These are phyloP conservation scores for Colletotrichum spaethianum DNA, from an alignment of 2,329 filamentous ascomycete species.

Conservation along the genomic window DNA sequence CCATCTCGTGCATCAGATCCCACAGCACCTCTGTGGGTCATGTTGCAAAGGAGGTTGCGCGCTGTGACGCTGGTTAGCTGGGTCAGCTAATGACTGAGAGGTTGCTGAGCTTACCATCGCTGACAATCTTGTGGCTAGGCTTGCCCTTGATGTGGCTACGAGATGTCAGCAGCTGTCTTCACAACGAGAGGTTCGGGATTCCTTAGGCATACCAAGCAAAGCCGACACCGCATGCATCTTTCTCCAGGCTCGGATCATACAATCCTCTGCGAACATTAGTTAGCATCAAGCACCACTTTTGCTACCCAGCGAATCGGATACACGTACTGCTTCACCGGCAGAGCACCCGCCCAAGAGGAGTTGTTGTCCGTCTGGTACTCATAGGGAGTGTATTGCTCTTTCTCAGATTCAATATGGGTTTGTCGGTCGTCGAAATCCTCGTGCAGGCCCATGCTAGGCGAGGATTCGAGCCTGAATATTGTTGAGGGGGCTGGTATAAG, in stretches of 20 bases:
- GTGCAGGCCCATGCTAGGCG: slow-evolving; percentile 79
- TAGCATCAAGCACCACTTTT: slow-evolving; percentile 18
- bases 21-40: slow-evolving; percentile 99
- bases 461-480: slow-evolving; percentile 50
- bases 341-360: slow-evolving; percentile 89
- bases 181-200: neutral
- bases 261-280: slow-evolving; percentile 72
- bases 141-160: slow-evolving; percentile 95
- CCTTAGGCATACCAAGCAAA: slow-evolving; percentile 87
- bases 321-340: slow-evolving; percentile 91
- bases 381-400: slow-evolving; percentile 78
- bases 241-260: slow-evolving; percentile 95
- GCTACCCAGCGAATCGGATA: neutral
- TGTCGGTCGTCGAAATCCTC: slow-evolving; percentile 79
- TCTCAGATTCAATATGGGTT: slow-evolving; percentile 72
- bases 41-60: slow-evolving; percentile 96
- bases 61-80: slow-evolving; percentile 64
- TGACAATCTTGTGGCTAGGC: slow-evolving; percentile 97
- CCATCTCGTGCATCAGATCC: slow-evolving; percentile 98
- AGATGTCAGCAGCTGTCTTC: slow-evolving; percentile 43
- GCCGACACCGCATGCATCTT: slow-evolving; percentile 99
- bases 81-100: slow-evolving; percentile 47
- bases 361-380: slow-evolving; percentile 91
- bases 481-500: slow-evolving; percentile 32
- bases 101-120: slow-evolving; percentile 82